phyloP scores from a whole-genome alignment of 1,284 basidiomycete genomes.

The Sporisorium sorghi region DNA sequence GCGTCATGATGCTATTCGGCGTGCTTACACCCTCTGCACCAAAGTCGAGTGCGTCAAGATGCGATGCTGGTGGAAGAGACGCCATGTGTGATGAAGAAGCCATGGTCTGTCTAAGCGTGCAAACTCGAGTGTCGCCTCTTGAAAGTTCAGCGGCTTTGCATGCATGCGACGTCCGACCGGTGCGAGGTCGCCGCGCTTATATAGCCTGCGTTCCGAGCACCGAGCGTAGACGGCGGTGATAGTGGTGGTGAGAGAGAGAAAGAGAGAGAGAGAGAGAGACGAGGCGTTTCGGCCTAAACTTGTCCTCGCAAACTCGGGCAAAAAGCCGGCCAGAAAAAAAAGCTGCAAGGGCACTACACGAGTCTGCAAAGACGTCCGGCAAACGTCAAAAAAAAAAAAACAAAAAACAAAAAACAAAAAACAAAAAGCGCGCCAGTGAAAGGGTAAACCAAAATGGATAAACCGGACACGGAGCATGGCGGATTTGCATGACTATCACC shows the following conservation, averaged over 20 bases:
- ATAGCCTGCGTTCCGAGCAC: no score
- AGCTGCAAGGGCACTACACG: no score
- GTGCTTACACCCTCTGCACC: constrained; percentile 8
- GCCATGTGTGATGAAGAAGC: neutral
- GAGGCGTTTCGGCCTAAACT: constrained; percentile 8
- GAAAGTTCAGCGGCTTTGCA: neutral
- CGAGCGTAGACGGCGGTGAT: neutral
- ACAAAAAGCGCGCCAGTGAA: no score
- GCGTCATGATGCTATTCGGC: constrained; percentile 26
- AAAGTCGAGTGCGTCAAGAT: neutral
- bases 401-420: neutral
- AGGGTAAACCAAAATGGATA: neutral
- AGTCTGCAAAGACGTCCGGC: neutral
- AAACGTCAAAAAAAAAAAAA: neutral
- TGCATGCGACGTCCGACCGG: neutral
- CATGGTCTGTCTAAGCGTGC: constrained; percentile 12
- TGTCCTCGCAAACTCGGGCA: no score
- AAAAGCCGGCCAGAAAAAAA: neutral
- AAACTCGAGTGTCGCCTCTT: neutral
- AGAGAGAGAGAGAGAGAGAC: neutral
- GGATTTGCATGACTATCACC: no score
- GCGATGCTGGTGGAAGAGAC: constrained; percentile 1
- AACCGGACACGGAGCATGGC: constrained; percentile 4
- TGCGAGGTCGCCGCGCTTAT: no score
- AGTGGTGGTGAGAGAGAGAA: neutral